Evolutionary conservation across 2,329 filamentous ascomycete species (phyloP).

Genomic region (Ascochyta clinopodiicola): DNA sequence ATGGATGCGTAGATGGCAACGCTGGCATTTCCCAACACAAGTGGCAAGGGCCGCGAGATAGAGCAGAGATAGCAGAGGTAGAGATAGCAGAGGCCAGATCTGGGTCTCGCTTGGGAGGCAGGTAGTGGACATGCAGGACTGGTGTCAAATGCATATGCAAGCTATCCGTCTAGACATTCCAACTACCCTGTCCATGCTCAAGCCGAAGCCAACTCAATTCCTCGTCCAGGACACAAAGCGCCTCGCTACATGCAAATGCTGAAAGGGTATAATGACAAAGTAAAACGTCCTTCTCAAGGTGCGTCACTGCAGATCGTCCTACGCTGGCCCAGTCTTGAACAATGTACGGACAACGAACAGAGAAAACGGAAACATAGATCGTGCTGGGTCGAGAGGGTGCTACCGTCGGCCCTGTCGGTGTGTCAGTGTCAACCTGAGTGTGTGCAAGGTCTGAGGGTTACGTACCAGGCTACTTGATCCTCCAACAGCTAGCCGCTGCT

Average conservation of each 20-base stretch:
- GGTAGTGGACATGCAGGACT: background rate
- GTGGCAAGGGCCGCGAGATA: no score
- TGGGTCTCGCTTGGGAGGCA: background rate
- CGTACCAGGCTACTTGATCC: conserved; percentile 32
- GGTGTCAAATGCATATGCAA: conserved; percentile 9
- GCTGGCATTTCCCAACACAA: no score
- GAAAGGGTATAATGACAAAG: conserved; percentile 21
- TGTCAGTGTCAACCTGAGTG: background rate
- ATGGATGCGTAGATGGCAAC: background rate
- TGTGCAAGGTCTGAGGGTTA: background rate
- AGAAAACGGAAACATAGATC: conserved; percentile 15
- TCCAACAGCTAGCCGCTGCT: conserved; percentile 68
- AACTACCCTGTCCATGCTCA: background rate
- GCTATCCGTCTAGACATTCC: conserved; percentile 3
- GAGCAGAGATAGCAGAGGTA: background rate
- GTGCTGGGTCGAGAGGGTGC: conserved; percentile 24
- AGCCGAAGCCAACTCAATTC: background rate
- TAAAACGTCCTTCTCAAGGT: conserved; percentile 7
- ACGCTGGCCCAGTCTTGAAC: background rate
- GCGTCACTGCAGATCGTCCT: background rate
- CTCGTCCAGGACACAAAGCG: conserved; percentile 9
- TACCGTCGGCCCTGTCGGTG: conserved; percentile 25
- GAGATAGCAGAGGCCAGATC: background rate
- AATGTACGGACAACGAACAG: conserved; percentile 6
- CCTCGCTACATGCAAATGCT: conserved; percentile 18